Base-by-base conservation (phyloP, 1,284 basidiomycete species). In the Microbotryum silenes-acaulis region DNA sequence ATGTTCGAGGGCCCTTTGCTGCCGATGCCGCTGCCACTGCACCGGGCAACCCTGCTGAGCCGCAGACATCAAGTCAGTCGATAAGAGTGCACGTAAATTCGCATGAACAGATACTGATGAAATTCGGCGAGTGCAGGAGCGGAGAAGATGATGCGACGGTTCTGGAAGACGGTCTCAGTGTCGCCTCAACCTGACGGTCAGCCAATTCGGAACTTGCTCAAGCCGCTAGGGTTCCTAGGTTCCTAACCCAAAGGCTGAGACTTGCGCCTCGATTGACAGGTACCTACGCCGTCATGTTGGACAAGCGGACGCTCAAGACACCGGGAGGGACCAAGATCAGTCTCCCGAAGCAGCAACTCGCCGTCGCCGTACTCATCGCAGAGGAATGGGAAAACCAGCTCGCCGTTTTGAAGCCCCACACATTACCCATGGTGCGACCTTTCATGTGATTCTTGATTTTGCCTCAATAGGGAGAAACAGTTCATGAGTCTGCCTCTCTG, bases 301-400 rank as follows among this genome's bases (percentile, higher is more conserved):
- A 98, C 78, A 82, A 83, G 64, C 83, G 91, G 29, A 79, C 88
- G 0, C 80, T 98, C 60, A 91, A 89, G 74, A 97, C 94, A 20
- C 92, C 94, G 0, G 81, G 79, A 0, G 92, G 93, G 7, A 83
- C 85, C 45, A 80, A 80, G 7, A 77, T 98, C 37, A 74, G 85
- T 29, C 73, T 98, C 20, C 92, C 92, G 0, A 75, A 78, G 46
- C 79, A 84, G 61, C 87, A 89, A 70, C 79, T 89, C 21, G 63
- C 68, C 1, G 62, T 71, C 50, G 92, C 94, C 1, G 80, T 87
- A 1, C 80, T 97, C 60, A 86, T 98, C 68, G 93, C 92, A 12
- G 83, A 87, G 62, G 94, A 98, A 78, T 98, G 94, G 94, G 90
- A 96, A 73, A 89, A 88, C 73, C 94, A 97, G 78, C 85, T 86